Percentiles rank a stretch among this genome's conserved stretches.
Evolutionary conservation across 495 filamentous ascomycete genomes (phyloP).

Genomic region (Xylaria telfairii): DNA sequence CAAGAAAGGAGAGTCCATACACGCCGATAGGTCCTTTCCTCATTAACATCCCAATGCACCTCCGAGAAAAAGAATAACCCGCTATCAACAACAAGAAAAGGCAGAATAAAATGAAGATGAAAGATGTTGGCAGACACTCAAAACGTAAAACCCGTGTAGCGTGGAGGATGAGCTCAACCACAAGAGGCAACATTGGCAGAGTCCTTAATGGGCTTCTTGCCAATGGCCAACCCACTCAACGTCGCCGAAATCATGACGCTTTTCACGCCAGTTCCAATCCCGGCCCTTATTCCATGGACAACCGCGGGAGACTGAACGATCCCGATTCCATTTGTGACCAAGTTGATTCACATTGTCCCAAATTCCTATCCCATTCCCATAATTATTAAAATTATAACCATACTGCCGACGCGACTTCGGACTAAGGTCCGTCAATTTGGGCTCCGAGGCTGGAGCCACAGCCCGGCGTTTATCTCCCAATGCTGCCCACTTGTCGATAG

Average conservation of each 20-base stretch:
- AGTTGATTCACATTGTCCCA: slow-evolving; percentile 44
- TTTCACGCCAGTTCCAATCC: slow-evolving; percentile 69
- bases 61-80: slow-evolving; percentile 30
- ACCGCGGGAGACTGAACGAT: slow-evolving; percentile 51
- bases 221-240: slow-evolving; percentile 91
- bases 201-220: slow-evolving; percentile 62
- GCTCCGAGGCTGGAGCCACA: slow-evolving; percentile 55
- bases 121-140: slow-evolving; percentile 34
- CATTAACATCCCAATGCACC: slow-evolving; percentile 22
- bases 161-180: slow-evolving; percentile 56
- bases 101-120: slow-evolving; percentile 34
- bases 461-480: slow-evolving; percentile 81
- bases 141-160: slow-evolving; percentile 31
- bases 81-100: slow-evolving; percentile 41
- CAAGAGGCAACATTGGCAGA: slow-evolving; percentile 55
- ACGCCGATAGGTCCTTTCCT: slow-evolving; percentile 27
- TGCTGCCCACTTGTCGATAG: slow-evolving; percentile 84
- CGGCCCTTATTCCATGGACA: slow-evolving; percentile 54
- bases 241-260: slow-evolving; percentile 71
- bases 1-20: slow-evolving; percentile 29
- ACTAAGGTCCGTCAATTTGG: slow-evolving; percentile 51
- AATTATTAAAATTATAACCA: slow-evolving; percentile 42
- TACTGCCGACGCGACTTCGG: slow-evolving; percentile 48
- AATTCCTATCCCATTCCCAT: slow-evolving; percentile 41
- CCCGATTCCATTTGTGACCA: slow-evolving; percentile 44